Evolutionary conservation across 139 green algal genomes (phyloP), one percentile per base, ranked within the genome.

Genomic region (Chlamydomonas sp.): DNA sequence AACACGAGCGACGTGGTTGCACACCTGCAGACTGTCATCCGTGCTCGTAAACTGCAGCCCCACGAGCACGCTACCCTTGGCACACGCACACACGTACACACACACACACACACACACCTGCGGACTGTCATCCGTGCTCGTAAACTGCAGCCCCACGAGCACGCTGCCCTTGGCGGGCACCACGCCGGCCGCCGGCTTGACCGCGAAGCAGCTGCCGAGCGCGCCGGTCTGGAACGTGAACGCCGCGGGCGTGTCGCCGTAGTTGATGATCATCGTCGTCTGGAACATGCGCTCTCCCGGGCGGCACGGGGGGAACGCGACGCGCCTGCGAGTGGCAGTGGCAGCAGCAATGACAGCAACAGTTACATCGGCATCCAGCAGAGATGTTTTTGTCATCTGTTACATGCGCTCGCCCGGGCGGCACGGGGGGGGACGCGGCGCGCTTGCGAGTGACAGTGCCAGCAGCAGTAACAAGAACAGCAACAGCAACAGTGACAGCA

Each of bases 231-330:
- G 67, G 47, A 89, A 81, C 13, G 69, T 70, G 73, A 84, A 90
- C 38, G 69, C 62, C 22, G 81, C 70, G 5, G 83, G 73, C 13
- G 83, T 89, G 81, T 92, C 87, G 0, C 87, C 83, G 58, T 79
- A 60, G 76, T 92, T 92, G 13, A 64, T 38, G 13, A 92, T 65
- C 63, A 74, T 70, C 39, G 88, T 54, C 22, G 84, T 89, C 67
- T 85, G 77, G 71, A 84, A 64, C 13, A 74, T 69, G 3, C 48
- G 16, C 48, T 84, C 69, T 4, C 78, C 75, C 1, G 70, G 62
- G 1, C 69, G 71, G 59, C 69, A 80, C 26, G 84, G 79, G 20
- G 84, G 79, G 79, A 90, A 89, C 57, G 62, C 39, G 4, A 92
- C 43, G 1, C 4, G 30, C 29, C 24, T 60, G 58, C 62, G 73